Evolutionary conservation across 805 yeast species (phyloP).

Genomic region (Kluyveromyces wickerhamii): DNA sequence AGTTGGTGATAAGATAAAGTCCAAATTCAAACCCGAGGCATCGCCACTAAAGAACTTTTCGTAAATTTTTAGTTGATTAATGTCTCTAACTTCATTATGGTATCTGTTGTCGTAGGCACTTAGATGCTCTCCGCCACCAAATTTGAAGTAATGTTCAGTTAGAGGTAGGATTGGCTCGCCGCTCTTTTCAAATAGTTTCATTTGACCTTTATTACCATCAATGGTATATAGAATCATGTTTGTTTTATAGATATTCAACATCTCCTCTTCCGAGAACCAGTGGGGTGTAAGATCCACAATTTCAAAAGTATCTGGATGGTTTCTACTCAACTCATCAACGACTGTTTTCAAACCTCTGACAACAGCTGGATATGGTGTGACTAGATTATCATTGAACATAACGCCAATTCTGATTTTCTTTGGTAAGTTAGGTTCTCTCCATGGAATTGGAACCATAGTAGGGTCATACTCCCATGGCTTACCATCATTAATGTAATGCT

Average conservation of each 20-base stretch:
- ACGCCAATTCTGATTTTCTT: constrained; percentile 52
- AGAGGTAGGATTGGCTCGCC: constrained; percentile 69
- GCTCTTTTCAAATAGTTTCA: constrained; percentile 42
- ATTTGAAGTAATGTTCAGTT: constrained; percentile 52
- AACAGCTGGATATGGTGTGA: constrained; percentile 61
- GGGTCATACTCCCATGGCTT: constrained; percentile 52
- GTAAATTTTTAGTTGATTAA: constrained; percentile 40
- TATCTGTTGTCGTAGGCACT: constrained; percentile 47
- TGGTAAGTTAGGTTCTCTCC: constrained; percentile 27
- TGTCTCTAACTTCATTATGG: constrained; percentile 48
- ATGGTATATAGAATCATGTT: constrained; percentile 40
- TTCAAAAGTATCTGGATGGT: constrained; percentile 54
- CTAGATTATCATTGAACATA: constrained; percentile 55
- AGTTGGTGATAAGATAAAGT: constrained; percentile 60
- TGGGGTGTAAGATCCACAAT: constrained; percentile 36
- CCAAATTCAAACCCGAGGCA: constrained; percentile 28
- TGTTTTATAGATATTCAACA: constrained; percentile 16
- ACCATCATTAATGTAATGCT: constrained; percentile 50
- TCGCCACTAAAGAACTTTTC: constrained; percentile 15
- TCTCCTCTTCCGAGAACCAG: constrained; percentile 20
- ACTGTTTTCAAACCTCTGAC: constrained; percentile 46
- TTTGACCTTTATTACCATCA: constrained; percentile 61
- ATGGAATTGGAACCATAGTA: constrained; percentile 30
- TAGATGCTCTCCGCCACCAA: constrained; percentile 48
- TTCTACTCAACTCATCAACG: constrained; percentile 43